Base-by-base conservation (phyloP, 2,329 filamentous ascomycete species). In the Paecilomyces sp. region DNA sequence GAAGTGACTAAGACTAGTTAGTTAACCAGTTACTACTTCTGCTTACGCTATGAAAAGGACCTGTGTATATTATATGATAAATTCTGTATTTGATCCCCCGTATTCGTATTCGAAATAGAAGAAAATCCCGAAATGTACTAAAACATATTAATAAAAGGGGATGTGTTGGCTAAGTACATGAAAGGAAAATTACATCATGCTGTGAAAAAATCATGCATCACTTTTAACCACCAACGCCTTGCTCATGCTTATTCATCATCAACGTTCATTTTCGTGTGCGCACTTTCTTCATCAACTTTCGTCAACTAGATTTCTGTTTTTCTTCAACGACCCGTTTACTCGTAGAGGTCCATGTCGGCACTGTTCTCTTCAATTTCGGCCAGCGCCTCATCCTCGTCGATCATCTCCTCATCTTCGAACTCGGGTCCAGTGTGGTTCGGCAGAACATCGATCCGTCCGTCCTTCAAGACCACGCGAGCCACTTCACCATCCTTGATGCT, bases 401-500 rank as follows among this genome's bases (percentile, higher is more conserved):
- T 78, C 86, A 91, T 88, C 55, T 91, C 88, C 12, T 84, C 89
- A 7, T 88, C 86, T 24, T 82, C 83, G 1, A 72, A 65, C 18
- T 85, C 83, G 65, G 83, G 86, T 41, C 82, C 77, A 52, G 87
- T 85, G 73, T 97, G 94, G 74, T 99, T 97, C 6, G 92, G 82
- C 25, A 94, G 70, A 1, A 99, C 91, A 2, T 85, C 79, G 61
- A 97, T 88, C 73, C 90, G 90, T 54, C 90, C 90, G 63, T 91
- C 86, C 31, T 88, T 83, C 62, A 97, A 82, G 54, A 90, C 86
- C 25, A 97, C 91, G 28, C 84, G 82, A 1, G 94, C 94, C 1
- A 76, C 78, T 79, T 99, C 94, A 52, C 92, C 92, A 65, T 99
- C 93, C 66, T 83, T 85, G 72, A 99, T 88, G 58, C 85, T 87